Evolutionary conservation across 1,139 yeast species (phyloP), one percentile per base, ranked within the genome.

Genomic region (Kurtzmaniella natalensis): DNA sequence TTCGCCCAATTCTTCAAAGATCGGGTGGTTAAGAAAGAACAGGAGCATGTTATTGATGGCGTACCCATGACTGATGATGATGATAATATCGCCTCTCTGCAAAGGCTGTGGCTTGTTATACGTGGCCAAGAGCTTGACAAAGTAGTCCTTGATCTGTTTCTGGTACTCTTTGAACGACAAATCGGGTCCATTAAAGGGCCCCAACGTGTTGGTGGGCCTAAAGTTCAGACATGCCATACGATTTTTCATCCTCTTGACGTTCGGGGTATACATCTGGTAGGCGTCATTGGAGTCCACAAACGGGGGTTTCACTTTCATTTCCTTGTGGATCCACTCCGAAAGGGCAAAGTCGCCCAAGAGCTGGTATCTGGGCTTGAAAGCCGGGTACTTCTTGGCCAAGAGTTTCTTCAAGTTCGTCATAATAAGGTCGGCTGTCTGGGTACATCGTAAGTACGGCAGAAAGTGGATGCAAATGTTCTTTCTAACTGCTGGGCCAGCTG

Each of bases 281-380:
- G 73, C 74, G 43, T 67, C 73, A 38, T 64, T 64, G 24, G 72
- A 63, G 47, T 68, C 74, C 18, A 51, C 42, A 39, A 64, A 66
- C 3, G 72, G 73, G 5, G 74, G 73, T 41, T 66, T 63, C 34
- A 63, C 56, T 34, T 51, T 52, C 74, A 68, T 68, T 31, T 61
- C 57, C 37, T 67, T 73, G 40, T 69, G 74, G 39, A 69, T 57
- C 75, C 75, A 69, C 44, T 69, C 75, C 32, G 69, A 60, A 23
- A 68, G 50, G 10, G 74, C 74, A 53, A 69, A 68, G 46, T 69
- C 75, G 3, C 73, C 70, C 32, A 68, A 46, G 21, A 69, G 50
- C 40, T 64, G 74, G 46, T 59, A 66, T 42, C 68, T 46, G 18
- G 64, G 44, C 43, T 62, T 64, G 39, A 56, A 58, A 30, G 57